Conservation (phyloP, 2,329 filamentous ascomycete species). For the Colletotrichum sansevieriae region DNA sequence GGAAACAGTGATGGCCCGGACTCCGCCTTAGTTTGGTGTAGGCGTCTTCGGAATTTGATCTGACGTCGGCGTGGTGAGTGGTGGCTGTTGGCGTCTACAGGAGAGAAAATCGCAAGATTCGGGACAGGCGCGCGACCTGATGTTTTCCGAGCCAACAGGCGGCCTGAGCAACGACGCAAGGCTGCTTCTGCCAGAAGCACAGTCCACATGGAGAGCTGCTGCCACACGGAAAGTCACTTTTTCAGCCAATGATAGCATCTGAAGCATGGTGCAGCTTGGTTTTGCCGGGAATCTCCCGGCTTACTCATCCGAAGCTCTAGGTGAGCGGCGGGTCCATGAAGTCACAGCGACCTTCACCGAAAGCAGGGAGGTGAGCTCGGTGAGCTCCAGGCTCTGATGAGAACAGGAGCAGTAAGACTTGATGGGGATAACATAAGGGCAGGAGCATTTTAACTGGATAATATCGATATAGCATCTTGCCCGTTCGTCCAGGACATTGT, state of each 20-base stretch:
- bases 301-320: no score
- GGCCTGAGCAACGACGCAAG: conserved; percentile 29
- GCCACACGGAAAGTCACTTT: not conserved
- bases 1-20: not conserved
- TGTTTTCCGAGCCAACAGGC: conserved; percentile 32
- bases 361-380: no score
- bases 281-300: no score
- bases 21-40: not conserved
- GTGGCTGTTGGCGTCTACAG: conserved; percentile 20
- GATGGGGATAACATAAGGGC: no score
- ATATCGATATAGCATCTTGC: no score
- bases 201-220: conserved; percentile 24
- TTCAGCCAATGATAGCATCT: conserved; percentile 23
- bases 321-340: no score
- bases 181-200: conserved; percentile 10
- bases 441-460: no score
- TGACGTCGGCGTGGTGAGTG: conserved; percentile 8
- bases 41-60: conserved; percentile 7
- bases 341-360: no score
- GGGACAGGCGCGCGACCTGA: conserved; percentile 34
- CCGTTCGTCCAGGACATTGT: no score
- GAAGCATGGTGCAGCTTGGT: not conserved
- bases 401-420: no score
- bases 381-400: no score
- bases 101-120: conserved; percentile 30